Evolutionary conservation across 2,329 filamentous ascomycete species (phyloP).

Genomic region (Calonectria multiphialidica): DNA sequence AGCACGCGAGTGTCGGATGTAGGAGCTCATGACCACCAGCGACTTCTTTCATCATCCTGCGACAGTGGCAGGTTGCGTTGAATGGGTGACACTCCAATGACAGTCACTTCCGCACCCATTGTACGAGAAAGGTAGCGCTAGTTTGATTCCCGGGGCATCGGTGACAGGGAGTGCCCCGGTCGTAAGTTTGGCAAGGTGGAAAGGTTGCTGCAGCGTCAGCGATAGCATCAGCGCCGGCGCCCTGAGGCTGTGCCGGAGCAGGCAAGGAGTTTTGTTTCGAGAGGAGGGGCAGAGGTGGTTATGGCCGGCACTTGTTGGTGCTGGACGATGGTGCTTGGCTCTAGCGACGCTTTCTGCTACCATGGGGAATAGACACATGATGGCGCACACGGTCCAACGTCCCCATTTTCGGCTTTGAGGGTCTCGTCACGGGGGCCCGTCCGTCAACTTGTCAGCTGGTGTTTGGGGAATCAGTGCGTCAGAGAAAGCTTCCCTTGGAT

Average conservation of each 20-base stretch:
- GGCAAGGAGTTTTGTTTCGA: slow-evolving; percentile 40
- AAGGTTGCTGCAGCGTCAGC: slow-evolving; percentile 40
- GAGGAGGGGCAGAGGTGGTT: slow-evolving; percentile 38
- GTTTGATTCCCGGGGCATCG: slow-evolving; percentile 1
- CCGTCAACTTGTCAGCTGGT: neutral
- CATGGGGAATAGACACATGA: slow-evolving; percentile 28
- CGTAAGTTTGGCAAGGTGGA: slow-evolving; percentile 30
- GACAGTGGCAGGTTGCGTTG: slow-evolving; percentile 9
- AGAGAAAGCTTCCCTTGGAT: slow-evolving; percentile 4
- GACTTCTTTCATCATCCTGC: slow-evolving; percentile 19
- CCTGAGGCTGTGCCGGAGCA: slow-evolving; percentile 40
- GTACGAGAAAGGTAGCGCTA: slow-evolving; percentile 9
- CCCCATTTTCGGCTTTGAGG: slow-evolving; percentile 5
- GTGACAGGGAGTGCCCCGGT: slow-evolving; percentile 37
- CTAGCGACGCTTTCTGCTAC: slow-evolving; percentile 17
- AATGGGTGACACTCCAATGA: slow-evolving; percentile 3
- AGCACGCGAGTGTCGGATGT: neutral
- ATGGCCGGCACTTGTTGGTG: slow-evolving; percentile 37
- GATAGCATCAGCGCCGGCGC: slow-evolving; percentile 39
- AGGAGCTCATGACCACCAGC: slow-evolving; percentile 23
- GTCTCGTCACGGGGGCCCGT: neutral
- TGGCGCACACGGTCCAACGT: neutral
- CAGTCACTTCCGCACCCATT: neutral
- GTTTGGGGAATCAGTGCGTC: slow-evolving; percentile 13
- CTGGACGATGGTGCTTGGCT: slow-evolving; percentile 28